Conservation (phyloP, 2,329 filamentous ascomycete species). For the Curvularia spicifera region DNA sequence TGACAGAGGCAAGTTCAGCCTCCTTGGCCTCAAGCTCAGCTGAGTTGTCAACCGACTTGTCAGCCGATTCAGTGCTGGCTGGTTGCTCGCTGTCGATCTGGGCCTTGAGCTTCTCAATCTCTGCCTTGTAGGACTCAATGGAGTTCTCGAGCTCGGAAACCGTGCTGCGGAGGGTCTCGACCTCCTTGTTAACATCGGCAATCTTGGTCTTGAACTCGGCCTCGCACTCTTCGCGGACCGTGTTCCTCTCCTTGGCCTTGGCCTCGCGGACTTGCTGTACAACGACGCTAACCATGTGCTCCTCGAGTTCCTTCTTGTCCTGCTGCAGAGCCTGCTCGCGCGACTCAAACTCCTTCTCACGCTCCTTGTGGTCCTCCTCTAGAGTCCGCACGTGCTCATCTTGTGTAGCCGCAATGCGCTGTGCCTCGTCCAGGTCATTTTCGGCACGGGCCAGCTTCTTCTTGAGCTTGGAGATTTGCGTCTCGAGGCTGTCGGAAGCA, state of each 20-base stretch:
- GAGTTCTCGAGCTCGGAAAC: conserved; percentile 36
- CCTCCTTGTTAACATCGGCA: conserved; percentile 23
- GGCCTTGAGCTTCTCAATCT: conserved; percentile 40
- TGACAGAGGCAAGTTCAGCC: conserved; percentile 28
- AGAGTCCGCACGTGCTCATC: conserved; percentile 40
- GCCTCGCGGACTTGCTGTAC: conserved; percentile 52
- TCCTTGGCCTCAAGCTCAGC: conserved; percentile 41
- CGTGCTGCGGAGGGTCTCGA: conserved; percentile 22
- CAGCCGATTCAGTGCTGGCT: conserved; percentile 16
- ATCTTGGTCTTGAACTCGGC: conserved; percentile 42
- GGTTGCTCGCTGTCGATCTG: conserved; percentile 32
- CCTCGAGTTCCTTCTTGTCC: conserved; percentile 50
- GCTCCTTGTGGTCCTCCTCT: conserved; percentile 44
- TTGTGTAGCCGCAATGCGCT: conserved; percentile 37
- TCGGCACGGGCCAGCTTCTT: conserved; percentile 40
- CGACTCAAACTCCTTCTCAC: conserved; percentile 40
- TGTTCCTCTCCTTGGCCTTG: conserved; percentile 46
- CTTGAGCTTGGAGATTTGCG: conserved; percentile 43
- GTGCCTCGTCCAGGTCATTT: conserved; percentile 45
- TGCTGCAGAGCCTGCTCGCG: conserved; percentile 39
- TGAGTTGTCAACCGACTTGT: conserved; percentile 24
- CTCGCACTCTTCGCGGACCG: conserved; percentile 46
- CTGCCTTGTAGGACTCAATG: conserved; percentile 37
- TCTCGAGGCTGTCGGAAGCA: conserved; percentile 38
- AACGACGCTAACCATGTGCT: conserved; percentile 52